Evolutionary conservation across 768 basidiomycete species (phyloP).

Genomic region (Cyathus striatus): DNA sequence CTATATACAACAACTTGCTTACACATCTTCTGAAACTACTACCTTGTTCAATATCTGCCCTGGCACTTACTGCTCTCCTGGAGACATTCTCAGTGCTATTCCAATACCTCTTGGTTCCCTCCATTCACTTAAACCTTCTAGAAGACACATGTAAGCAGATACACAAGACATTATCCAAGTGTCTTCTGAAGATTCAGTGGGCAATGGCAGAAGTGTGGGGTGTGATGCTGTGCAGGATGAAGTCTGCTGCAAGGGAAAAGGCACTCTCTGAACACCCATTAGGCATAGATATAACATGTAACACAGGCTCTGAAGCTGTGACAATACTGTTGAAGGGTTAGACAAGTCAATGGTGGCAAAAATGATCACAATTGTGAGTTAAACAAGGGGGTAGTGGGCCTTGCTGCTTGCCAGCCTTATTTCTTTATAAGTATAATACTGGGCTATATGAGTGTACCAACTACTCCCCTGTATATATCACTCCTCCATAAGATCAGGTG

Average conservation of each 20-base stretch:
- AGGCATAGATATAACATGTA: too few relatives aligned
- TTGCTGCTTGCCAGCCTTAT: too few relatives aligned
- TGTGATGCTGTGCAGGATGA: constrained; percentile 66
- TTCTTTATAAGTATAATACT: too few relatives aligned
- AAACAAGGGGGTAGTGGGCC: too few relatives aligned
- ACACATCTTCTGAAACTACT: constrained; percentile 52
- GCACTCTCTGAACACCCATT: too few relatives aligned
- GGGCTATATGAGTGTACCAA: too few relatives aligned
- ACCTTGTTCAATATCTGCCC: constrained; percentile 51
- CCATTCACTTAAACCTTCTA: constrained; percentile 47
- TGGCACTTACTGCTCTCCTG: constrained; percentile 57
- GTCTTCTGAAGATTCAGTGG: constrained; percentile 67
- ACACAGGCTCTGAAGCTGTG: too few relatives aligned
- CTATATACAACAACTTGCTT: constrained; percentile 54
- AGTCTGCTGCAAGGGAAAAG: constrained; percentile 49
- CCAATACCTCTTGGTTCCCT: constrained; percentile 67
- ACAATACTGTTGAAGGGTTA: too few relatives aligned
- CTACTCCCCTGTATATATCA: too few relatives aligned
- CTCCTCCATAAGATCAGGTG: too few relatives aligned
- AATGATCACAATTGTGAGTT: too few relatives aligned
- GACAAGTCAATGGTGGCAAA: too few relatives aligned
- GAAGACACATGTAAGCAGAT: constrained; percentile 58
- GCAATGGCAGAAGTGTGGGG: constrained; percentile 89
- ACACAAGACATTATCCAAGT: constrained; percentile 45
- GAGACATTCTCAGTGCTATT: constrained; percentile 67